These are phyloP conservation scores for Coelastrella sp. DNA, from an alignment of 139 green algal genomes.

Conservation along the genomic window DNA sequence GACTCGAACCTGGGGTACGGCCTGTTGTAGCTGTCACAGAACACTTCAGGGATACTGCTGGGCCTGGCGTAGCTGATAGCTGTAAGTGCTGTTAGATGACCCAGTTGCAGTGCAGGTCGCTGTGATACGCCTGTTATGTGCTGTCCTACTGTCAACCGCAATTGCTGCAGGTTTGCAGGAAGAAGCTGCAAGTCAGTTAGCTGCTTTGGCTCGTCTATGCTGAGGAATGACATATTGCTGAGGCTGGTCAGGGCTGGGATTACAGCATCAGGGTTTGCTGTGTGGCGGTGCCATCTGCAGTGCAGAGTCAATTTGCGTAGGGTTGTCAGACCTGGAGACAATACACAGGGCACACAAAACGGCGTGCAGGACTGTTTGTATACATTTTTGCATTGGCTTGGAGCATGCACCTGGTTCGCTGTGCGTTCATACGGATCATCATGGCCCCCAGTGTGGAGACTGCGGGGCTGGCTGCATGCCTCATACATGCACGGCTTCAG, in stretches of 20 bases:
- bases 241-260: neutral
- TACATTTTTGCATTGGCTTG: no score
- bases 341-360: neutral
- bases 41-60: neutral
- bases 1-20: neutral
- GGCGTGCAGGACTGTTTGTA: no score
- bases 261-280: neutral
- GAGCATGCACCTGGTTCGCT: no score
- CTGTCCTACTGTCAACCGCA: neutral
- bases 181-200: neutral
- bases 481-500: no score
- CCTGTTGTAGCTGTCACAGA: neutral
- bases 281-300: neutral
- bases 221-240: neutral
- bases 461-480: no score
- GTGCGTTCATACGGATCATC: no score
- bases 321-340: neutral
- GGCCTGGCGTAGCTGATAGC: neutral
- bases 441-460: no score
- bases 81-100: neutral
- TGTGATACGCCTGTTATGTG: neutral
- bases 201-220: neutral
- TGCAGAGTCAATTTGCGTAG: neutral
- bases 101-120: neutral
- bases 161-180: neutral